Conservation (phyloP, 2,329 filamentous ascomycete species). For the Tetracladium maxilliforme region DNA sequence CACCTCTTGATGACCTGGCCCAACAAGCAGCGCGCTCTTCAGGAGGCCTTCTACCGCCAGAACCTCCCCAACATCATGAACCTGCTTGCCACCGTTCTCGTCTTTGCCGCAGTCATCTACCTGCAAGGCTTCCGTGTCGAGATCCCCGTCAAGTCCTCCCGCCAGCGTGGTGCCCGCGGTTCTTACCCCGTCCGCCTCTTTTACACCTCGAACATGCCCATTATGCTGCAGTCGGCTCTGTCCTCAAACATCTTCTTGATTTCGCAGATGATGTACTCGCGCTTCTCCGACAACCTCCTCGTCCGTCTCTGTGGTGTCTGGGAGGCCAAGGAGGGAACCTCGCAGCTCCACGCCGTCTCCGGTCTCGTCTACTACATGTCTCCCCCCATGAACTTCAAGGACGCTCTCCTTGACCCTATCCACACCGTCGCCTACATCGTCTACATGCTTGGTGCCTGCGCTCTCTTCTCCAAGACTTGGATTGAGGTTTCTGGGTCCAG, state of each 20-base stretch:
- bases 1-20: slow-evolving; percentile 97
- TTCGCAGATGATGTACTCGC: slow-evolving; percentile 98
- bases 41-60: slow-evolving; percentile 98
- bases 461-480: slow-evolving; percentile 99
- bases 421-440: slow-evolving; percentile 91
- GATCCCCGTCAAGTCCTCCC: slow-evolving; percentile 98
- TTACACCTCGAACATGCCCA: slow-evolving; percentile 99
- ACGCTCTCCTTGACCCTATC: slow-evolving; percentile 90
- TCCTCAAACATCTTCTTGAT: slow-evolving; percentile 99
- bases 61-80: slow-evolving; percentile 99
- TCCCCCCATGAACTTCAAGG: slow-evolving; percentile 91
- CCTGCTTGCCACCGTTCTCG: slow-evolving; percentile 77
- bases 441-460: slow-evolving; percentile 97
- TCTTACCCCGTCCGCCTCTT: slow-evolving; percentile 98
- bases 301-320: slow-evolving; percentile 96
- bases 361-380: slow-evolving; percentile 99
- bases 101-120: slow-evolving; percentile 98
- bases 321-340: slow-evolving; percentile 92
- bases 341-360: slow-evolving; percentile 85
- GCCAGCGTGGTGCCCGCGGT: slow-evolving; percentile 95
- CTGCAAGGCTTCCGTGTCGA: slow-evolving; percentile 98
- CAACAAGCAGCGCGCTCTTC: slow-evolving; percentile 97
- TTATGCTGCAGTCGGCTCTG: slow-evolving; percentile 98
- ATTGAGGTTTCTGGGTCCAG: slow-evolving; percentile 98
- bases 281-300: slow-evolving; percentile 96